Evolutionary conservation across 108 stramenopile species (phyloP), one percentile per base, ranked within the genome.

Genomic region (Cyclostephanos tholiformis): DNA sequence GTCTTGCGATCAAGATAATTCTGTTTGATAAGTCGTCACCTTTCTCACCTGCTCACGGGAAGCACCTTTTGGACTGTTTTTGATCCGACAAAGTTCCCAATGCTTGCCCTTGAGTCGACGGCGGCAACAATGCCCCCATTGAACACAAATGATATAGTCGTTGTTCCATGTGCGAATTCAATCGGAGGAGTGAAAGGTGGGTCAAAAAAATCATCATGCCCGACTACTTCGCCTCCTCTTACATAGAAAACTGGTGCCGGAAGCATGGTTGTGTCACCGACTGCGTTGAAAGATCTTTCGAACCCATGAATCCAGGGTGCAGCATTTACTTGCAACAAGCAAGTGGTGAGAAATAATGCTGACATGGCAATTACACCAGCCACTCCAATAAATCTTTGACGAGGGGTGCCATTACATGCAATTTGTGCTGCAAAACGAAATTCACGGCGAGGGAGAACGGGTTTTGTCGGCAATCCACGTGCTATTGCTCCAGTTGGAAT

Each of bases 21-120:
- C 58, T 27, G 7, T 8, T 20, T 8, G 8, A 53, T 0, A 53
- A 25, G 1, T 53, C 1, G 0, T 8, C 20, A 22, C 19, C 52
- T 27, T 38, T 56, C 67, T 68, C 39, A 71, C 63, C 83, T 75
- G 75, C 87, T 89, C 7, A 95, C 84, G 17, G 94, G 94, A 44
- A 95, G 79, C 1, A 94, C 91, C 69, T 96, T 96, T 69, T 96
- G 89, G 0, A 80, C 80, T 11, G 92, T 92, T 70, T 93, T 93
- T 50, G 87, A 88, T 1, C 95, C 91, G 13, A 96, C 91, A 77
- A 96, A 96, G 67, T 80, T 88, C n/a, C 95, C 95, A 62, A 96
- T 73, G 69, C 91, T 92, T 44, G 95, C 95, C 10, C 95, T 62
- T 23, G 91, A 92, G 75, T 96, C 95, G 9, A 96, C 92, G 10